Evolutionary conservation across 495 filamentous ascomycete species (phyloP), one percentile per base, ranked within the genome.

Genomic region (Daldinia loculata): DNA sequence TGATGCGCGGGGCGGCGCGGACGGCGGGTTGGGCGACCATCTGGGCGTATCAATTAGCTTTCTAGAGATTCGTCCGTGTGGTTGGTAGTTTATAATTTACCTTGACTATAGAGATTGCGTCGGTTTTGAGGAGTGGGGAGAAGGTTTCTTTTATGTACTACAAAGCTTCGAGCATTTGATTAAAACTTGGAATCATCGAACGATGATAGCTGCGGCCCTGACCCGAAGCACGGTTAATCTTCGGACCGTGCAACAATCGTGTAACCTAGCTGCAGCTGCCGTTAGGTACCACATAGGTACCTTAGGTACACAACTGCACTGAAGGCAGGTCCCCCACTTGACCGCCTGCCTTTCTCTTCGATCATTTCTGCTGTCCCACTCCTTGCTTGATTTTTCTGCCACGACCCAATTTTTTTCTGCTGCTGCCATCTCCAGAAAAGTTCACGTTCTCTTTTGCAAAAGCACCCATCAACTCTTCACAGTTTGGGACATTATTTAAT

Each of bases 11-110:
- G 71, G 84, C 80, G 71, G 84, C 82, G 78, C 93, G 93, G 83
- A 90, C 79, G 80, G 87, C 91, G 75, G 91, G 84, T 82, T 91
- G 88, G 79, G 93, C 85, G 84, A 95, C 87, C 93, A 97, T 97
- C 94, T 97, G 59, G 14, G 66, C 36, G 50, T 41, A 29, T 52
- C 69, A 74, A 81, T 78, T 78, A 78, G 77, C 45, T 63, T 58
- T 7, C 22, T 51, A 34, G 19, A 38, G 7, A 4, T 22, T 19
- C 26, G 12, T 36, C 3, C 14, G 12, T 14, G 8, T 4, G 5
- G 19, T 4, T 14, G 0, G 30, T 15, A 26, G 9, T n/a, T 6
- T 66, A 66, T 41, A 29, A 64, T 32, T 17, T 74, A 80, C 80
- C 70, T 79, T 80, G 72, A 67, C 12, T 61, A 63, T 32, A 43